These are phyloP conservation scores for Coleophoma crateriformis DNA, from an alignment of 2,329 filamentous ascomycete species.

Conservation along the genomic window DNA sequence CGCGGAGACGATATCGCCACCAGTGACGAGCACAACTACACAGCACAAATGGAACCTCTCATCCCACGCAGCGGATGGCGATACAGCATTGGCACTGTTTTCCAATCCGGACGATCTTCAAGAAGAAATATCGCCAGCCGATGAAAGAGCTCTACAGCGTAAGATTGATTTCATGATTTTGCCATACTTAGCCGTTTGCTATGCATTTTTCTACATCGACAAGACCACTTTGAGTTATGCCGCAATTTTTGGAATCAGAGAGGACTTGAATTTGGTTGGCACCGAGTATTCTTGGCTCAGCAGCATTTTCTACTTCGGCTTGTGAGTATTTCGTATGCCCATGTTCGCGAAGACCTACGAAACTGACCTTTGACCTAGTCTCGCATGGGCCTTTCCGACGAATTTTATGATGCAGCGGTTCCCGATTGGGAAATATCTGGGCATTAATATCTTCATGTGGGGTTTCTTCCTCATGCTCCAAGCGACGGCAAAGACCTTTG, in stretches of 20 bases:
- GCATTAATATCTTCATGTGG: slow-evolving; percentile 44
- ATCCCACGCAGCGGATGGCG: slow-evolving; percentile 31
- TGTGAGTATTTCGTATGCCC: slow-evolving; percentile 36
- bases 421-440: slow-evolving; percentile 48
- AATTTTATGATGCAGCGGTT: slow-evolving; percentile 47
- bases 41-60: slow-evolving; percentile 11
- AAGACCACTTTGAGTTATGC: slow-evolving; percentile 48
- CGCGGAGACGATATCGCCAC: slow-evolving; percentile 19
- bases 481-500: slow-evolving; percentile 44
- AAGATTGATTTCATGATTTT: slow-evolving; percentile 56
- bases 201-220: slow-evolving; percentile 36
- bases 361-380: not conserved
- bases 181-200: slow-evolving; percentile 48
- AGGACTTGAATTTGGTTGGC: slow-evolving; percentile 46
- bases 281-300: slow-evolving; percentile 44
- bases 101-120: slow-evolving; percentile 39
- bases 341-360: not conserved
- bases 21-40: slow-evolving; percentile 18
- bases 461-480: slow-evolving; percentile 45
- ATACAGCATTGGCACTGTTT: slow-evolving; percentile 46
- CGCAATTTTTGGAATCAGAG: slow-evolving; percentile 49
- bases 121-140: slow-evolving; percentile 36
- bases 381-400: slow-evolving; percentile 45
- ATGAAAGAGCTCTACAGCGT: slow-evolving; percentile 40
- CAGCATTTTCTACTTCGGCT: slow-evolving; percentile 44